Conservation (phyloP, 192 early-diverging fungal genomes). For the Chytriomyces confervae region DNA sequence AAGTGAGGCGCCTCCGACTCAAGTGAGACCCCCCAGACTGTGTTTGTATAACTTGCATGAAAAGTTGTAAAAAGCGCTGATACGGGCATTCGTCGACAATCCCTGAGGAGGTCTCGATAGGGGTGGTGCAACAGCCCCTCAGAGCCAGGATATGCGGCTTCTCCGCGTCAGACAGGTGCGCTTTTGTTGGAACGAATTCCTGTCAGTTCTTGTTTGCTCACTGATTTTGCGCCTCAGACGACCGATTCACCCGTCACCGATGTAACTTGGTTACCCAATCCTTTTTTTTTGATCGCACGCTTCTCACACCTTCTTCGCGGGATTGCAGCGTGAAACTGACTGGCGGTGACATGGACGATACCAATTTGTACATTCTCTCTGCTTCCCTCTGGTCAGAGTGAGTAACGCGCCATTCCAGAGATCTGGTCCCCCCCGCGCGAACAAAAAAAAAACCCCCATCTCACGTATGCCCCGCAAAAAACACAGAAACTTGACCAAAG, state of each 20-base stretch:
- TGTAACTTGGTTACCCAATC: neutral
- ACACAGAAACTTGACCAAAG: neutral
- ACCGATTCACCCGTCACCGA: constrained; percentile 15
- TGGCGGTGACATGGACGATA: neutral
- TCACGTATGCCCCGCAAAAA: neutral
- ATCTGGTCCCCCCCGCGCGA: neutral
- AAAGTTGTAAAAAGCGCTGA: no score
- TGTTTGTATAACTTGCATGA: no score
- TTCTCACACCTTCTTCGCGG: neutral
- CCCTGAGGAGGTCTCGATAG: neutral
- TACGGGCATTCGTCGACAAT: neutral
- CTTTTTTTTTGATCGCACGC: neutral
- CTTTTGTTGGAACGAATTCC: neutral
- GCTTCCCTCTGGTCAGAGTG: constrained; percentile 25
- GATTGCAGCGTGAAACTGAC: neutral
- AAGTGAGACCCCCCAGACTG: no score
- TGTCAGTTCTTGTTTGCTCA: neutral
- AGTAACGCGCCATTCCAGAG: neutral
- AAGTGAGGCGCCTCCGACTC: no score
- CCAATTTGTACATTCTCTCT: neutral
- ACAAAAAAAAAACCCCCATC: neutral
- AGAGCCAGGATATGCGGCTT: constrained; percentile 56
- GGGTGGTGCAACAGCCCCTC: constrained; percentile 46
- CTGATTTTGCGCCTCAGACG: neutral
- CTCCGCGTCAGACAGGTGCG: constrained; percentile 17